Evolutionary conservation across 768 basidiomycete species (phyloP).

Genomic region (Boletus rubroflammeus): DNA sequence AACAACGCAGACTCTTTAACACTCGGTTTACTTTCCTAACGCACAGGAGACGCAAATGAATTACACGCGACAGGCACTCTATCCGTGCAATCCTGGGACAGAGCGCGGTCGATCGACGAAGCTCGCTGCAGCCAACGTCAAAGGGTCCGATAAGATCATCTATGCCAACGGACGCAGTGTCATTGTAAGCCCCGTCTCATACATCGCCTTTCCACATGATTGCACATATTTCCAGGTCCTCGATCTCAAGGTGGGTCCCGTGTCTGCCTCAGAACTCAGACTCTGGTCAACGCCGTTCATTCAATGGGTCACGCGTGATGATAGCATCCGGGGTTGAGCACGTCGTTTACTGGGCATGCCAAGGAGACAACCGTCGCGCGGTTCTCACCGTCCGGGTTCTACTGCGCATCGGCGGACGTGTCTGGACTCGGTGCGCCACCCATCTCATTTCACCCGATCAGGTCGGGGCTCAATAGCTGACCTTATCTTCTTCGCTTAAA

Average conservation of each 20-base stretch:
- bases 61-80: conserved; percentile 48
- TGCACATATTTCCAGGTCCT: conserved; percentile 54
- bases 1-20: neutral
- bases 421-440: conserved; percentile 65
- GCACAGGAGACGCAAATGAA: conserved; percentile 37
- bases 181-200: conserved; percentile 56
- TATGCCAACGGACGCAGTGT: conserved; percentile 84
- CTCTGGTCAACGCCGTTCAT: neutral
- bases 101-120: conserved; percentile 68
- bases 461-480: neutral
- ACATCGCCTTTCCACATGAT: neutral
- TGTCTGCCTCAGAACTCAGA: neutral
- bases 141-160: conserved; percentile 61
- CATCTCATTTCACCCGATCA: neutral
- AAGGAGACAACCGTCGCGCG: conserved; percentile 86
- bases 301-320: neutral
- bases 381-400: conserved; percentile 90
- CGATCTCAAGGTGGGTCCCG: conserved; percentile 66
- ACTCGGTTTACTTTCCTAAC: neutral
- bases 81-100: conserved; percentile 68
- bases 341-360: conserved; percentile 74
- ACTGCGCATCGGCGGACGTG: conserved; percentile 88
- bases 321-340: conserved; percentile 63
- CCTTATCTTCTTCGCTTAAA: neutral
- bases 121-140: conserved; percentile 58